Conservation (phyloP, 306 rosid genomes). For the Myrica gale region DNA sequence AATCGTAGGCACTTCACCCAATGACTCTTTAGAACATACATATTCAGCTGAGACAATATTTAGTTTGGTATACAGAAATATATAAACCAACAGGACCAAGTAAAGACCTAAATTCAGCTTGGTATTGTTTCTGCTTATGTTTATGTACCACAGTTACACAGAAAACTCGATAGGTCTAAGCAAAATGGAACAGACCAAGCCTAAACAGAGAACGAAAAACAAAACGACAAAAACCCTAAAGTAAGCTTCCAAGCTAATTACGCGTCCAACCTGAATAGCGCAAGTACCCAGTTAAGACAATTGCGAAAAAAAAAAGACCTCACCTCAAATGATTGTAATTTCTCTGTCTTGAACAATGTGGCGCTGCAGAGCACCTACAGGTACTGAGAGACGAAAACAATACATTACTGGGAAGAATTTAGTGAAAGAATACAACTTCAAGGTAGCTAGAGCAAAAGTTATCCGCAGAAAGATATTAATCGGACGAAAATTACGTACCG, state of each 20-base stretch:
- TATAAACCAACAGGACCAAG: not conserved
- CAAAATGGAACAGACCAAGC: not conserved
- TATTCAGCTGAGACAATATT: not conserved
- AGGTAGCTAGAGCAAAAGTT: not conserved
- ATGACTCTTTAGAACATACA: not conserved
- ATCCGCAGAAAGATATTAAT: not conserved
- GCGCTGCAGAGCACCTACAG: conserved; percentile 22
- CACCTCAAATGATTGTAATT: conserved; percentile 14
- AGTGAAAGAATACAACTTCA: not conserved
- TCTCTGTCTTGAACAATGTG: conserved; percentile 23
- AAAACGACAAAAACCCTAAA: not conserved
- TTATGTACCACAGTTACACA: not conserved
- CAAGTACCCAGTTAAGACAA: conserved; percentile 8
- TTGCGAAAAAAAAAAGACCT: not conserved
- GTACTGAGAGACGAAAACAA: not conserved
- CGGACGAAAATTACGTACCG: conserved; percentile 7
- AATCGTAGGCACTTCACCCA: not conserved
- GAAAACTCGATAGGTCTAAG: not conserved
- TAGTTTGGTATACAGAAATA: not conserved
- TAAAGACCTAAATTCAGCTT: not conserved
- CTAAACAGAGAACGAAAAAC: not conserved
- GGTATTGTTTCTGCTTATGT: not conserved
- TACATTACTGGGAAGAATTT: not conserved
- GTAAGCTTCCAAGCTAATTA: not conserved
- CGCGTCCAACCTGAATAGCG: not conserved